Conservation (phyloP, 139 green algal species). For the Picochlorum sp. region DNA sequence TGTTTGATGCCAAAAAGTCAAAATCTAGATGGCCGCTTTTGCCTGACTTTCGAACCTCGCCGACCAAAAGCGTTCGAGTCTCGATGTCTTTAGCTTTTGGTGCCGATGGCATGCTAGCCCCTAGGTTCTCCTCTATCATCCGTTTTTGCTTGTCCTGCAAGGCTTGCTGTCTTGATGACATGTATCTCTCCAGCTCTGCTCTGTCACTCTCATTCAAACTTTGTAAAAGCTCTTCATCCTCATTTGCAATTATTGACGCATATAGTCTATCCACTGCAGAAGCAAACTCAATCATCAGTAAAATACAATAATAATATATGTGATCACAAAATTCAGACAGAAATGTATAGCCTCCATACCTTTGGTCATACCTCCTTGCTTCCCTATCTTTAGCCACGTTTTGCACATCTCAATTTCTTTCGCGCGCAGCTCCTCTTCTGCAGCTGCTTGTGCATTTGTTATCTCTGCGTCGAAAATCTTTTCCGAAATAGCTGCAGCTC, state of each 20-base stretch:
- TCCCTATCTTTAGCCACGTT: neutral
- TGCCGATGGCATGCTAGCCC: neutral
- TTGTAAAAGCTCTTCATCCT: neutral
- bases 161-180: neutral
- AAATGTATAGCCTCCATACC: neutral
- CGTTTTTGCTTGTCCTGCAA: neutral
- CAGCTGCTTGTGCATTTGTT: neutral
- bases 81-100: neutral
- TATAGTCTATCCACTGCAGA: neutral
- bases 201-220: neutral
- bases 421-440: neutral
- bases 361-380: conserved; percentile 2
- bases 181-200: neutral
- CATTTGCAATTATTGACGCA: neutral
- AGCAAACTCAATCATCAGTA: neutral
- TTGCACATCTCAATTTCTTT: neutral
- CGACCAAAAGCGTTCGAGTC: neutral
- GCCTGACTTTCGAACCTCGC: neutral
- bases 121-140: neutral
- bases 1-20: neutral
- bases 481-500: neutral
- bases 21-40: neutral
- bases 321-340: neutral
- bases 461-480: neutral
- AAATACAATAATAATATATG: neutral